Evolutionary conservation across 768 basidiomycete genomes (phyloP), one percentile per base, ranked within the genome.

Genomic region (Macrolepiota albuminosa): DNA sequence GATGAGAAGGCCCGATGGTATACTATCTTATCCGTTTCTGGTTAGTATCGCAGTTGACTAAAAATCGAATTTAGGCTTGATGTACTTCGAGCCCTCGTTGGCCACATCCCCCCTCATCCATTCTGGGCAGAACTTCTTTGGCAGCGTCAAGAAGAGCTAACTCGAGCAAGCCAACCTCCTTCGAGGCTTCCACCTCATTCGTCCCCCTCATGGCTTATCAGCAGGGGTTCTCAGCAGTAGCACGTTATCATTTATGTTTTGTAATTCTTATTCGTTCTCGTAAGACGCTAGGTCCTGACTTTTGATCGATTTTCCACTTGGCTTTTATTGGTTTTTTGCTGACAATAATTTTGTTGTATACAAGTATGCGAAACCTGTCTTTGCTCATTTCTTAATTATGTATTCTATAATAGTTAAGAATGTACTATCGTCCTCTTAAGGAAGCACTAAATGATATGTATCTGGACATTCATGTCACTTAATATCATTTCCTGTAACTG

Each of bases 121-220:
- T 76, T 97, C 13, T 97, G 95, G 95, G 95, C 89, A 3, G 95
- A 96, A 75, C 76, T 96, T 42, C 72, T 93, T 43, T 93, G 91
- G 91, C 89, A 93, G 70, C 82, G 86, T 50, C 90, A 92, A 65
- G 81, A 83, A 57, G 83, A 84, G n/a, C 24, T 56, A 18, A 46
- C 62, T 11, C 64, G 59, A 43, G 59, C 36, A 34, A 56, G 43
- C 36, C 63, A 62, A 54, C 29, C 57, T 47, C 9, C 59, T 42
- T 40, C 62, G 5, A 59, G 57, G 40, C 48, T 51, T 10, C 51
- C 49, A 16, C 48, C 60, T 29, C 65, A 60, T 13, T 29, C 65
- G 26, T 57, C 63, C 29, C 64, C 65, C n/a, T 61, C 63, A 48
- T 66, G 61, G 62, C 63, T 61, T 36, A 61, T 65, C 54, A 58